phyloP scores from a whole-genome alignment of 306 rosid genomes.

The Ormosia semicastrata region DNA sequence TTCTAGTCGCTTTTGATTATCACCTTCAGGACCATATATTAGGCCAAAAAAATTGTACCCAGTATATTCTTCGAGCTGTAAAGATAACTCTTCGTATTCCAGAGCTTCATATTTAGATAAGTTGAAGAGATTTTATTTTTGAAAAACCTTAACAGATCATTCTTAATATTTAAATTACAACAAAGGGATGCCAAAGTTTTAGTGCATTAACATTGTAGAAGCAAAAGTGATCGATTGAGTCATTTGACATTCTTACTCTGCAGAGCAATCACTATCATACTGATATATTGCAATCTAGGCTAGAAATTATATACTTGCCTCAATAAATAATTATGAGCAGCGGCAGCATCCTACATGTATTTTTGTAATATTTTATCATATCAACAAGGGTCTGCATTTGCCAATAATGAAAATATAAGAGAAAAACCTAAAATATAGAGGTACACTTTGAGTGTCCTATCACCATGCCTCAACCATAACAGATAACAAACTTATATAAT shows the following conservation, averaged over 20 bases:
- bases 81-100: constrained; percentile 10
- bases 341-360: too few species aligned
- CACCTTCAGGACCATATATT: constrained; percentile 77
- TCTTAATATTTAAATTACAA: constrained; percentile 12
- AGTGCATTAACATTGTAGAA: neutral
- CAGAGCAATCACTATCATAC: neutral
- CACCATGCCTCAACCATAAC: too few species aligned
- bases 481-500: too few species aligned
- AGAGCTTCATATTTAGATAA: constrained; percentile 17
- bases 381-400: too few species aligned
- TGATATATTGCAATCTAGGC: neutral
- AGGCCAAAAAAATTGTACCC: constrained; percentile 70
- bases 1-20: constrained; percentile 79
- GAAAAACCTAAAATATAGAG: too few species aligned
- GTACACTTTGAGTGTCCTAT: too few species aligned
- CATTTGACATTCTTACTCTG: constrained; percentile 15
- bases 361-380: too few species aligned
- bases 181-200: neutral
- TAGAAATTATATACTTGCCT: neutral
- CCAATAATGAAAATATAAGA: too few species aligned
- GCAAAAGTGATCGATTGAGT: neutral
- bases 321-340: too few species aligned
- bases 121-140: neutral
- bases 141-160: constrained; percentile 1
- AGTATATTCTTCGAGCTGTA: constrained; percentile 79